A percentile compares a stretch with the other conserved stretches of the same genome.
phyloP scores from a whole-genome alignment of 345 rosid species.

The Theobroma cacao region DNA sequence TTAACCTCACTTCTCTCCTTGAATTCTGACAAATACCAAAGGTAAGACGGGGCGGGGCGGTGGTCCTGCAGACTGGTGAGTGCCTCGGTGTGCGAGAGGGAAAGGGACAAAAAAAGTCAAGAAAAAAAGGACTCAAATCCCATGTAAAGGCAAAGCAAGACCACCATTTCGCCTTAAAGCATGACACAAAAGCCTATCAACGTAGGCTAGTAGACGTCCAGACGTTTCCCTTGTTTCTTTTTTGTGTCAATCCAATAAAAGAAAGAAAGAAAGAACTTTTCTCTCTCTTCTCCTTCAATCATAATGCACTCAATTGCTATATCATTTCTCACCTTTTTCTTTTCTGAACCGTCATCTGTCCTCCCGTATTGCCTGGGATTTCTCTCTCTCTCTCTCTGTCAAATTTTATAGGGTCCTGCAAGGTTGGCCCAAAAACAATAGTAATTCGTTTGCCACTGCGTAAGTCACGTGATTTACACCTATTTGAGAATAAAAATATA shows the following conservation, averaged over 20 bases:
- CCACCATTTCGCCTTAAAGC: constrained; percentile 22
- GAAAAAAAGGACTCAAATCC: background rate
- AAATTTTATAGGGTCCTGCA: no score
- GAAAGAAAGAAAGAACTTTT: no score
- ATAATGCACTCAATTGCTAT: constrained; percentile 39
- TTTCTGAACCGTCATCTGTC: background rate
- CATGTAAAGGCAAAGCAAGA: constrained; percentile 6
- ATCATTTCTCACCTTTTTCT: constrained; percentile 15
- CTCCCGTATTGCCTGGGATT: constrained; percentile 4
- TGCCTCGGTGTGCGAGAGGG: background rate
- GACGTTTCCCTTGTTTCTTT: no score
- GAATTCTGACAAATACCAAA: no score
- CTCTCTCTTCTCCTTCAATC: constrained; percentile 19
- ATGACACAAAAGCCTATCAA: background rate
- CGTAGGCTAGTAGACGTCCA: background rate
- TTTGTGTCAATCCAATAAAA: background rate
- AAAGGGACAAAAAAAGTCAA: background rate
- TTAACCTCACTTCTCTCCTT: no score
- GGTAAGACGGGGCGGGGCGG: background rate
- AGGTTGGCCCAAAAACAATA: no score
- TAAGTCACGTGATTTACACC: no score
- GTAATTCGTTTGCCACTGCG: no score
- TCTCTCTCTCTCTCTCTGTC: background rate
- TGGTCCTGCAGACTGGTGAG: background rate
- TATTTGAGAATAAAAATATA: no score